Conservation (phyloP, 306 rosid genomes). For the Senna siamea region DNA sequence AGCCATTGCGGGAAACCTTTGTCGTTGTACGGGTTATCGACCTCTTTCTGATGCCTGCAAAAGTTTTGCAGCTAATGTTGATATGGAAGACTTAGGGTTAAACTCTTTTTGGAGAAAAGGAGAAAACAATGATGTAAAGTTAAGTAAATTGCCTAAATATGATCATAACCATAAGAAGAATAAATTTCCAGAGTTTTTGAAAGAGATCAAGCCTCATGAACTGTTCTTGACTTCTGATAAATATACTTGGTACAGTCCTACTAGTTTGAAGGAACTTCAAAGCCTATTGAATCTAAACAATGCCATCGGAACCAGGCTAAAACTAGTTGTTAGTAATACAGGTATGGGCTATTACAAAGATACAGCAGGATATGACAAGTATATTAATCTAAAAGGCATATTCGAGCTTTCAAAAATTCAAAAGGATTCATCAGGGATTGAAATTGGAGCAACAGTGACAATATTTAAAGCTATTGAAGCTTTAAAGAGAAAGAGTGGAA, state of each 20-base stretch:
- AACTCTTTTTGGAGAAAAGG: conserved; percentile 80
- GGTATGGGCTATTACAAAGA: conserved; percentile 82
- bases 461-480: conserved; percentile 69
- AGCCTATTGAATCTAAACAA: conserved; percentile 43
- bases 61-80: conserved; percentile 82
- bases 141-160: conserved; percentile 55
- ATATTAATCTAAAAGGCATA: conserved; percentile 60
- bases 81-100: conserved; percentile 87
- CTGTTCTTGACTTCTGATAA: conserved; percentile 49
- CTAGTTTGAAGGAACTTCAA: conserved; percentile 57
- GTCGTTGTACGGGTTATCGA: conserved; percentile 90
- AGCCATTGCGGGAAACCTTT: conserved; percentile 82
- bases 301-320: conserved; percentile 35
- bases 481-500: conserved; percentile 41
- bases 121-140: conserved; percentile 50
- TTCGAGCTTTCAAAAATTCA: conserved; percentile 60
- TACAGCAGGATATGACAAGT: conserved; percentile 47
- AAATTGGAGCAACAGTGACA: conserved; percentile 71
- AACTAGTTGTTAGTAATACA: conserved; percentile 71
- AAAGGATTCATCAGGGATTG: conserved; percentile 60
- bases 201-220: conserved; percentile 48
- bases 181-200: conserved; percentile 64
- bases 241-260: conserved; percentile 61
- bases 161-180: conserved; percentile 18
- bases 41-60: conserved; percentile 92